A percentile compares a stretch with the other conserved stretches of the same genome.
Evolutionary conservation across 371 early-diverging fungal genomes (phyloP).

Genomic region (Basidiobolus meristosporus): DNA sequence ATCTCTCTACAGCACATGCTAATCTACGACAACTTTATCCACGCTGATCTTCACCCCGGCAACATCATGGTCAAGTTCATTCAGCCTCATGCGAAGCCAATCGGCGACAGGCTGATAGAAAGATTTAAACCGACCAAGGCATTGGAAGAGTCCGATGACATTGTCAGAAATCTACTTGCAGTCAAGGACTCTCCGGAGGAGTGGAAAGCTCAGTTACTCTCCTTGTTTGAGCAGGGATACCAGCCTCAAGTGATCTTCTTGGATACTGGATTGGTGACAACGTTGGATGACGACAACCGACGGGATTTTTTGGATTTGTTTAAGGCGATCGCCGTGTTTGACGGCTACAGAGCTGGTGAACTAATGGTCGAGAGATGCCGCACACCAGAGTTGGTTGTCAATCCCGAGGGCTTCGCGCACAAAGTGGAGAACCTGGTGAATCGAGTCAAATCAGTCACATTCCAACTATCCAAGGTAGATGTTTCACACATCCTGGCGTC

Average conservation of each 20-base stretch:
- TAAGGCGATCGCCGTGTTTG: constrained; percentile 63
- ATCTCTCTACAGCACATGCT: constrained; percentile 47
- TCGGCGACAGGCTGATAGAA: background rate
- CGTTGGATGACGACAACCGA: constrained; percentile 45
- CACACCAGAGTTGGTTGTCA: constrained; percentile 46
- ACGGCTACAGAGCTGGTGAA: constrained; percentile 59
- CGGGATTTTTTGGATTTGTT: constrained; percentile 82
- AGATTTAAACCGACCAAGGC: background rate
- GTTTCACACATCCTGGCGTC: constrained; percentile 55
- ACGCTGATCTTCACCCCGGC: constrained; percentile 88
- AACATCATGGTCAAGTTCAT: constrained; percentile 80
- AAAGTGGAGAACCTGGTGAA: constrained; percentile 59
- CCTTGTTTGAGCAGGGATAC: constrained; percentile 40
- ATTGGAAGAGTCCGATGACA: constrained; percentile 3
- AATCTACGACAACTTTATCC: constrained; percentile 79
- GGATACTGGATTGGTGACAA: constrained; percentile 78
- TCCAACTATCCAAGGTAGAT: constrained; percentile 56
- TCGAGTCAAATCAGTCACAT: constrained; percentile 39
- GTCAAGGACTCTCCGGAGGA: constrained; percentile 11
- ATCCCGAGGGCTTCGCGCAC: constrained; percentile 53
- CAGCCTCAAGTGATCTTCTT: constrained; percentile 63
- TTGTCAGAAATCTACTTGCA: constrained; percentile 7
- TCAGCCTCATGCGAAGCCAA: constrained; percentile 19
- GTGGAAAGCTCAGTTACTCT: constrained; percentile 23
- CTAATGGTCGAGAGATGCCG: constrained; percentile 79